These are phyloP conservation scores for Yarrowia keelungensis DNA, from an alignment of 805 yeast species.

Conservation along the genomic window DNA sequence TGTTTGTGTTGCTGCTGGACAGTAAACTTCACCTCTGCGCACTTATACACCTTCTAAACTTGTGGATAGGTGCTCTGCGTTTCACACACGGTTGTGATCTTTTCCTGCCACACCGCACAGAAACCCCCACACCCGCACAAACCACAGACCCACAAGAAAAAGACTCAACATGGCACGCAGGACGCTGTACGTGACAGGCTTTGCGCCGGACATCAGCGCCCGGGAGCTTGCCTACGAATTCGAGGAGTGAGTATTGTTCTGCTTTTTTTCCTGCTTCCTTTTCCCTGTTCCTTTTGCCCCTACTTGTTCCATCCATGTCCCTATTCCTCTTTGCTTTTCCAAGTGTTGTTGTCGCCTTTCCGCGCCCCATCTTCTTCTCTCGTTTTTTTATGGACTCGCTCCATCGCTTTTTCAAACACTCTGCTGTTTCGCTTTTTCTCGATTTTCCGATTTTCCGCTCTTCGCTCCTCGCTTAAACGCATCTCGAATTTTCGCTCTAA, in stretches of 20 bases:
- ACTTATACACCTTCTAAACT: constrained; percentile 13
- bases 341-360: neutral
- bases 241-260: constrained; percentile 45
- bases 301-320: neutral
- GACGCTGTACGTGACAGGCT: constrained; percentile 46
- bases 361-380: too few relatives aligned
- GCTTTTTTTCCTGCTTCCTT: neutral
- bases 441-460: too few relatives aligned
- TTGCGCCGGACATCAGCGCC: constrained; percentile 45
- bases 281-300: neutral
- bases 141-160: neutral
- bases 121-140: neutral
- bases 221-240: constrained; percentile 49
- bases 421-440: too few relatives aligned
- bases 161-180: constrained; percentile 40
- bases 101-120: neutral
- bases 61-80: constrained; percentile 4
- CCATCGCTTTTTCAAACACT: too few relatives aligned
- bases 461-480: too few relatives aligned
- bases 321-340: neutral
- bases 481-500: too few relatives aligned
- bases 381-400: too few relatives aligned
- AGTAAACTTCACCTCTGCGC: neutral
- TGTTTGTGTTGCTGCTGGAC: neutral
- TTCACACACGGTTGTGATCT: constrained; percentile 12